A percentile compares a stretch with the other conserved stretches of the same genome.
Conservation (phyloP, 2,329 filamentous ascomycete species). For the Botrytis squamosa region DNA sequence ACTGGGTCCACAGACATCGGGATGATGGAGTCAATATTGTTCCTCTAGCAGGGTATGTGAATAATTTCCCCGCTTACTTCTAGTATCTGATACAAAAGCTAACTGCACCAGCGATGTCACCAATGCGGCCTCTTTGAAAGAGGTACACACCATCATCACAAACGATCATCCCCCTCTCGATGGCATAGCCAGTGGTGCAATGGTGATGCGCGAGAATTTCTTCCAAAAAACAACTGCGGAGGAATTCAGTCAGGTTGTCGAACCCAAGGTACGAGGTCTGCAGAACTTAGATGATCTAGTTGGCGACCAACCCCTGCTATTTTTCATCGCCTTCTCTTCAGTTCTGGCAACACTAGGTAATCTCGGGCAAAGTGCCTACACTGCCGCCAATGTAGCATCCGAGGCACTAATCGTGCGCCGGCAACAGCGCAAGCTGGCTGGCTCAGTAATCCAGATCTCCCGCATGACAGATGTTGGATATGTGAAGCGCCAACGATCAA, state of each 20-base stretch:
- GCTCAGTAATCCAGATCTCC: constrained; percentile 48
- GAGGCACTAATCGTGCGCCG: constrained; percentile 45
- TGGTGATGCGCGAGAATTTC: background rate
- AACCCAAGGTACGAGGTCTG: constrained; percentile 42
- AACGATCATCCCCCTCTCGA: background rate
- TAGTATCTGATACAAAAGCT: background rate
- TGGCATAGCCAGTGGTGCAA: background rate
- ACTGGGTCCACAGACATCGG: background rate
- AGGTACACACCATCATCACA: background rate
- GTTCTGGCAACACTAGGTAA: constrained; percentile 39
- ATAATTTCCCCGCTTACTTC: background rate
- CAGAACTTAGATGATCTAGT: constrained; percentile 40
- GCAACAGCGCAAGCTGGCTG: constrained; percentile 43
- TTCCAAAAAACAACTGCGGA: background rate
- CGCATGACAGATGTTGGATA: constrained; percentile 46
- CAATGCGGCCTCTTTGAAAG: background rate
- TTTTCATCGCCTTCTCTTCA: constrained; percentile 45
- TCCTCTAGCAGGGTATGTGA: background rate
- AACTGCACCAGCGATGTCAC: background rate
- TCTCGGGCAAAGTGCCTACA: constrained; percentile 40
- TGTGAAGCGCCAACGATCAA: constrained; percentile 31
- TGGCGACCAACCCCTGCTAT: constrained; percentile 39
- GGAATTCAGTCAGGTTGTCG: background rate
- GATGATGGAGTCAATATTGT: background rate
- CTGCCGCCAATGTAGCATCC: constrained; percentile 47